These are phyloP conservation scores for Neonectria coccinea DNA, from an alignment of 2,329 filamentous ascomycete species.

Conservation along the genomic window DNA sequence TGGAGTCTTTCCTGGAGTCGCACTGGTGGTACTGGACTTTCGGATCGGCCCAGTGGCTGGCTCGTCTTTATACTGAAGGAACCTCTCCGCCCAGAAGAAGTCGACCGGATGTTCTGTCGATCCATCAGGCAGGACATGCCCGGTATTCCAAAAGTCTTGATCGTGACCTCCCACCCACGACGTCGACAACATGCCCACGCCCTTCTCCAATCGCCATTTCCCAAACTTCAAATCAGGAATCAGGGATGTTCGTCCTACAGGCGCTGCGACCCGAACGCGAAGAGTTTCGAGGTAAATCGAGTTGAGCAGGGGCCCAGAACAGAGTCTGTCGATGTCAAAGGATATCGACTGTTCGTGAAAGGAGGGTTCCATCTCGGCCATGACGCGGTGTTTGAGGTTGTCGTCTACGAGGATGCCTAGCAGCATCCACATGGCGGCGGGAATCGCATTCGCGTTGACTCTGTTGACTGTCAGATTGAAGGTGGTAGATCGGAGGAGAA, in stretches of 20 bases:
- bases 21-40: background rate
- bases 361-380: slow-evolving; percentile 31
- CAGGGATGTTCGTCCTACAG: slow-evolving; percentile 37
- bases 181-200: slow-evolving; percentile 31
- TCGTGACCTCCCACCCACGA: slow-evolving; percentile 32
- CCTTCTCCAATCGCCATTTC: slow-evolving; percentile 34
- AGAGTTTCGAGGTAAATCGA: slow-evolving; percentile 53
- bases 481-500: fast-evolving
- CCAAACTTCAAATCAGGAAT: slow-evolving; percentile 38
- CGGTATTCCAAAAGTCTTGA: slow-evolving; percentile 37
- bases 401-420: slow-evolving; percentile 31
- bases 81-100: slow-evolving; percentile 42
- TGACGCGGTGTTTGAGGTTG: slow-evolving; percentile 21
- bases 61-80: slow-evolving; percentile 36
- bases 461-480: background rate
- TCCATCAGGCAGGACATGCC: slow-evolving; percentile 12
- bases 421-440: slow-evolving; percentile 40
- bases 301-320: slow-evolving; percentile 45
- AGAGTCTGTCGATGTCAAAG: slow-evolving; percentile 38
- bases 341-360: slow-evolving; percentile 23
- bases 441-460: slow-evolving; percentile 38
- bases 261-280: slow-evolving; percentile 42
- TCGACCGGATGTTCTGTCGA: slow-evolving; percentile 29
- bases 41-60: slow-evolving; percentile 35
- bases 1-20: background rate